Conservation (phyloP, 768 basidiomycete species). For the Erythrobasidium yunnanense region DNA sequence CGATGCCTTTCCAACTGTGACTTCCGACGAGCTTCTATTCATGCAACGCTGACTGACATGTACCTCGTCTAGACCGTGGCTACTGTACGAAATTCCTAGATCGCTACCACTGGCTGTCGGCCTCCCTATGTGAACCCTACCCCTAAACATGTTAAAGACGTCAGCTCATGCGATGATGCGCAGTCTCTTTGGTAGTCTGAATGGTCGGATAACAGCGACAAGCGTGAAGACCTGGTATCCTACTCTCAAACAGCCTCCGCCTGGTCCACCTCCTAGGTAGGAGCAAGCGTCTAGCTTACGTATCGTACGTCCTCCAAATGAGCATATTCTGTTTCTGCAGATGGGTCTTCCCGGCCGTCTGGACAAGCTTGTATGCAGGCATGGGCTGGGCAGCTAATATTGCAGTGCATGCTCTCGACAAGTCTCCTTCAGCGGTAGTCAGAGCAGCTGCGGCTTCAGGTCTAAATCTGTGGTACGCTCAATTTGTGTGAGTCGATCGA, state of each 20-base stretch:
- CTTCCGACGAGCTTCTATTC: background rate
- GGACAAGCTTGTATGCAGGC: conserved; percentile 22
- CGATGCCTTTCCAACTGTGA: background rate
- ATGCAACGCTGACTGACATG: background rate
- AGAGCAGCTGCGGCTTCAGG: conserved; percentile 23
- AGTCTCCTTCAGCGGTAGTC: conserved; percentile 7
- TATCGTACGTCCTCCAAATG: background rate
- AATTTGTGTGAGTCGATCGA: conserved; percentile 22
- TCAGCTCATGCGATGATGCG: too few relatives aligned
- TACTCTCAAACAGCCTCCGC: conserved; percentile 16
- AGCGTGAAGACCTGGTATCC: conserved; percentile 33
- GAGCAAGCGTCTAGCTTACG: background rate
- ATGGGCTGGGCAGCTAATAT: conserved; percentile 25
- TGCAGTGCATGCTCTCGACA: conserved; percentile 29
- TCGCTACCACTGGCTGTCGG: conserved; percentile 26
- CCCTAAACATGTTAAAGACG: too few relatives aligned
- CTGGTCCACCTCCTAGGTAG: conserved; percentile 20
- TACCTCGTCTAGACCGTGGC: background rate
- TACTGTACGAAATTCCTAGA: conserved; percentile 15
- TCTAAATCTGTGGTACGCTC: conserved; percentile 33
- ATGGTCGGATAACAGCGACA: conserved; percentile 29
- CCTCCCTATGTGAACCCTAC: too few relatives aligned
- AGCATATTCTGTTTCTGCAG: background rate
- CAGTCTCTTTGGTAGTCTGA: conserved; percentile 28
- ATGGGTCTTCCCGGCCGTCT: conserved; percentile 24